Conservation (phyloP, 257 asterid species). For the Forsythia suspensa region DNA sequence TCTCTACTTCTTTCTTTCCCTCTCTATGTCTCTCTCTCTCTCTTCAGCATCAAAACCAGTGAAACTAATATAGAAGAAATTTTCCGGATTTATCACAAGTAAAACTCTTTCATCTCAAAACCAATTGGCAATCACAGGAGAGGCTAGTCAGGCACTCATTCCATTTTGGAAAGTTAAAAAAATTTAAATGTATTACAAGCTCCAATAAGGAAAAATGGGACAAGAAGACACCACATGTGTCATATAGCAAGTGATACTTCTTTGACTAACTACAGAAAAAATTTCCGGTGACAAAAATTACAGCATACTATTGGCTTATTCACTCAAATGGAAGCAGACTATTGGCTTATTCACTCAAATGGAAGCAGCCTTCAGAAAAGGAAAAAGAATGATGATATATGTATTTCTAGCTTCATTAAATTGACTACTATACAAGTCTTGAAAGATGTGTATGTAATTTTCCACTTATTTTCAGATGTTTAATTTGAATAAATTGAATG, state of each 20-base stretch:
- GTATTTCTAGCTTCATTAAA: background rate
- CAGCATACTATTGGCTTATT: background rate
- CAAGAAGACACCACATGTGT: background rate
- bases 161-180: background rate
- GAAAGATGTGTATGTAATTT: background rate
- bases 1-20: too few relatives aligned
- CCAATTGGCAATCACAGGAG: background rate
- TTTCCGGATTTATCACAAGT: background rate
- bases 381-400: background rate
- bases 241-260: background rate
- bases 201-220: background rate
- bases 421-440: background rate
- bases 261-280: background rate
- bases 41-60: background rate
- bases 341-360: background rate
- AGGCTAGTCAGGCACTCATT: background rate
- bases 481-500: background rate
- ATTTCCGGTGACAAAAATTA: background rate
- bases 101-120: background rate
- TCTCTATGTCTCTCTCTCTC: too few relatives aligned
- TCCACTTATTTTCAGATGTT: background rate
- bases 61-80: background rate
- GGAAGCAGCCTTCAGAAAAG: background rate
- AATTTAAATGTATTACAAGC: background rate
- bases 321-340: too few relatives aligned